Conservation (phyloP, 805 yeast genomes). For the Schwanniomyces occidentalis region DNA sequence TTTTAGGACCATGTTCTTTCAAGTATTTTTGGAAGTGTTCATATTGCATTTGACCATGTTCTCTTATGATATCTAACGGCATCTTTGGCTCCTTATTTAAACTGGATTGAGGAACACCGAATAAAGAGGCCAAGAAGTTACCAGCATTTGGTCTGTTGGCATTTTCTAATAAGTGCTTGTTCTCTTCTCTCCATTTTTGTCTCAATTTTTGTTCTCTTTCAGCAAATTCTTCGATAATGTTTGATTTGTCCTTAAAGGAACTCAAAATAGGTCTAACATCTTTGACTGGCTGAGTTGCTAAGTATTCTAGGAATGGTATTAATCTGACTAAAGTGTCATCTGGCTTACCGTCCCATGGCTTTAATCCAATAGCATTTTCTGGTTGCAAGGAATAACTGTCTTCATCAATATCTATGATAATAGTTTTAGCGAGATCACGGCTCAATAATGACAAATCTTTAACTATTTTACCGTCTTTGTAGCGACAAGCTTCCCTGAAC, state of each 20-base stretch:
- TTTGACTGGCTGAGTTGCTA: slow-evolving; percentile 81
- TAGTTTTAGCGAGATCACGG: slow-evolving; percentile 82
- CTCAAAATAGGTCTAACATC: slow-evolving; percentile 89
- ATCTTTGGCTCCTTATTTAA: slow-evolving; percentile 58
- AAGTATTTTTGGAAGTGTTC: slow-evolving; percentile 69
- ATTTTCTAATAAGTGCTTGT: slow-evolving; percentile 33
- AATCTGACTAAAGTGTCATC: slow-evolving; percentile 78
- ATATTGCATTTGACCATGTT: slow-evolving; percentile 89
- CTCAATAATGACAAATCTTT: slow-evolving; percentile 89
- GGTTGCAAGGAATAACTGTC: slow-evolving; percentile 81
- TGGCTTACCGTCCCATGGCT: slow-evolving; percentile 82
- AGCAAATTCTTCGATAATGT: slow-evolving; percentile 77
- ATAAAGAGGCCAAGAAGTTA: slow-evolving; percentile 56
- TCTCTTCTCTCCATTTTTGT: slow-evolving; percentile 62
- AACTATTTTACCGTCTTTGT: slow-evolving; percentile 83
- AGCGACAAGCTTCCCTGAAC: slow-evolving; percentile 87
- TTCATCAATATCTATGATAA: slow-evolving; percentile 76
- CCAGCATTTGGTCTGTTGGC: slow-evolving; percentile 41
- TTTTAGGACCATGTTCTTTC: slow-evolving; percentile 59
- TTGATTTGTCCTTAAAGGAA: slow-evolving; percentile 64
- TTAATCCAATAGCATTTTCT: slow-evolving; percentile 85
- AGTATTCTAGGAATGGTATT: slow-evolving; percentile 91
- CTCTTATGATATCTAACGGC: slow-evolving; percentile 88
- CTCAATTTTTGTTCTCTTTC: slow-evolving; percentile 77
- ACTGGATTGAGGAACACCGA: slow-evolving; percentile 58